A percentile compares a stretch with the other conserved stretches of the same genome.
Conservation (phyloP, 108 stramenopile species). For the Nannochloropsis salina region DNA sequence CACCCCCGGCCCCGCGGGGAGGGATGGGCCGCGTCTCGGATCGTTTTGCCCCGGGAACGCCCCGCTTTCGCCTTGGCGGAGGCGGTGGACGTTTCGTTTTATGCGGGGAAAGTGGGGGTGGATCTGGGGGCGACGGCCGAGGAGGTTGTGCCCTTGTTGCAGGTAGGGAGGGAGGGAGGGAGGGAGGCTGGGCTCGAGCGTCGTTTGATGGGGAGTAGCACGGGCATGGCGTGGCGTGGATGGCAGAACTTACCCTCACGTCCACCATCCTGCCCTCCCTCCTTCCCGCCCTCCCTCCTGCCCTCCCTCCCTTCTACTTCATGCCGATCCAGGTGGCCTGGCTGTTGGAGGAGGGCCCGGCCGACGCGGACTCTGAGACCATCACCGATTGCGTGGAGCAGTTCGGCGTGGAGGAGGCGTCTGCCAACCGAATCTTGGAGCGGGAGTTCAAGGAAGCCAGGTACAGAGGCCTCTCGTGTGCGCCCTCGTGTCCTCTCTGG, state of each 20-base stretch:
- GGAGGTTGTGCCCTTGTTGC: slow-evolving; percentile 12
- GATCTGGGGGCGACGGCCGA: neutral
- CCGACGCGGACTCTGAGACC: neutral
- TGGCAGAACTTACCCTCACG: no score
- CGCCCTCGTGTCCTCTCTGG: no score
- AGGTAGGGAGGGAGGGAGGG: neutral
- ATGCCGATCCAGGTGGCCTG: no score
- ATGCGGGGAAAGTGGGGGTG: slow-evolving; percentile 19
- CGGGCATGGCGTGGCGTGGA: no score
- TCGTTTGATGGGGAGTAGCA: no score
- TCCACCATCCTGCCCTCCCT: neutral
- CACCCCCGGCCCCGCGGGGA: neutral
- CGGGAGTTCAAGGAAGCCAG: neutral
- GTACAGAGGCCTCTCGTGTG: neutral
- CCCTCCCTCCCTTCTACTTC: neutral
- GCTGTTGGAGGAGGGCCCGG: no score
- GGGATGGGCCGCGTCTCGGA: neutral
- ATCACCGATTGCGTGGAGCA: neutral
- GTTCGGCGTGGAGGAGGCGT: neutral
- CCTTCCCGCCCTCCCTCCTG: neutral
- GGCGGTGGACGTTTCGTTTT: neutral
- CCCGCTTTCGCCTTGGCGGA: neutral
- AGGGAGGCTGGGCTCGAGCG: no score
- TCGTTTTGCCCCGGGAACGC: neutral
- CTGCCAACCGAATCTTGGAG: neutral